Base-by-base conservation (phyloP, 192 early-diverging fungal genomes). In the Coemansia erecta region DNA sequence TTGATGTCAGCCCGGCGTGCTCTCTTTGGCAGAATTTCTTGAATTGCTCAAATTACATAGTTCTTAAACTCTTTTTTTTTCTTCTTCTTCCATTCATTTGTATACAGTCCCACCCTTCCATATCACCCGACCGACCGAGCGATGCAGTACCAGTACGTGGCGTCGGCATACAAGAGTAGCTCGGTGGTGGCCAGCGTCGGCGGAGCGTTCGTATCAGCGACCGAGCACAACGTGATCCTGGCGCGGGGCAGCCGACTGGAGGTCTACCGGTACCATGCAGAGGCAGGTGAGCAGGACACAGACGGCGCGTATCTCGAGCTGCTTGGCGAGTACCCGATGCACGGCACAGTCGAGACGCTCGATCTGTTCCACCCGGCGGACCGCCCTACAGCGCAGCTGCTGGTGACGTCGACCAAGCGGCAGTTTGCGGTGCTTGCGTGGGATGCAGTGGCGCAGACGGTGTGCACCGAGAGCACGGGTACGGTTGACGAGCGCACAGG, bases 161-260 rank as follows among this genome's bases (percentile, higher is more conserved):
- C 86, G 24, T 89, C 87, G n/a, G 87, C 91, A 8, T 84, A 91
- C 61, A 88, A 87, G 76, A 73, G 92, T 18, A 88, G 88, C 57
- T 83, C 91, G 11, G 89, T 94, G 21, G 73, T 68, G 4, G 67
- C 76, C 22, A 82, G 87, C 17, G 74, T 87, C 26, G 84, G 81
- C 50, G 91, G 88, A 5, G 58, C 66, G 42, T 93, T 94, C 54
- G 83, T 85, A 0, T 64, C 71, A 15, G 79, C 86, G 14, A 55
- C 81, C 12, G 83, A 84, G 26, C 61, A 80, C 39, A 90, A 93
- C 65, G 73, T 94, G 47, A 83, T 96, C 60, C 61, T 94, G 23
- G 81, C 85, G n/a, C 72, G 73, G 19, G 56, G 63, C 40, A 79
- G 58, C 60, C 61, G 81, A 1, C 58, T 90, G 8, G 88, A 92